phyloP scores from a whole-genome alignment of 371 early-diverging fungal genomes.

The Mortierella sp. region DNA sequence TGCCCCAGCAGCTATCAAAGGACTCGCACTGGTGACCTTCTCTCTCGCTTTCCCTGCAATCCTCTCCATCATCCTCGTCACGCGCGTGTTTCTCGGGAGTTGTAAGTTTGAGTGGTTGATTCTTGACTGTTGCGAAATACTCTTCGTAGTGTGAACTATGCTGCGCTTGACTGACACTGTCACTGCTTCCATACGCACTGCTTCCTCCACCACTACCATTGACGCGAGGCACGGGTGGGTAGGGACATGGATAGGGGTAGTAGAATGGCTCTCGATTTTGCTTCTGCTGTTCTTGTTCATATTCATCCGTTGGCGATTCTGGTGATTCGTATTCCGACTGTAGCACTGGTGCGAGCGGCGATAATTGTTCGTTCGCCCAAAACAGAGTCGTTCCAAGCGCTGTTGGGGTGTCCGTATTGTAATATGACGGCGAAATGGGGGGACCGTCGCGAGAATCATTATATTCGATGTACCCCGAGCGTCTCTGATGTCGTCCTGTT shows the following conservation, averaged over 20 bases:
- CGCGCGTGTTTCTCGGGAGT: conserved; percentile 8
- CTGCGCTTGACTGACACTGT: neutral
- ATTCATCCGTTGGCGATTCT: neutral
- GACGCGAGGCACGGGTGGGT: neutral
- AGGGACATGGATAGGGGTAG: neutral
- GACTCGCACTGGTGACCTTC: conserved; percentile 9
- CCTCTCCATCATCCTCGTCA: conserved; percentile 8
- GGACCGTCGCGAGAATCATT: neutral
- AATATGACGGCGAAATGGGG: neutral
- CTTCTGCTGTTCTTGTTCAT: neutral
- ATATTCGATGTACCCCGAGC: neutral
- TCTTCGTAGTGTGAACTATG: neutral
- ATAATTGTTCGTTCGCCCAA: neutral
- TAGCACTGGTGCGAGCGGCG: neutral
- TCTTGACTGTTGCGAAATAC: neutral
- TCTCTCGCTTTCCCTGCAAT: neutral
- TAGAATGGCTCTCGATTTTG: neutral
- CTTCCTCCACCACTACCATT: conserved; percentile 5
- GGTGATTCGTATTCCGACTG: neutral
- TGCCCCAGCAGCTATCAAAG: conserved; percentile 18
- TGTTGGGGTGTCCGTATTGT: conserved; percentile 1
- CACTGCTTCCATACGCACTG: conserved; percentile 16
- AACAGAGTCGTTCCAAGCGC: neutral
- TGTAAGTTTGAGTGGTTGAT: neutral
- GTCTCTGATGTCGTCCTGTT: neutral